Conservation (phyloP, 306 rosid genomes). For the Boehmeria nivea region DNA sequence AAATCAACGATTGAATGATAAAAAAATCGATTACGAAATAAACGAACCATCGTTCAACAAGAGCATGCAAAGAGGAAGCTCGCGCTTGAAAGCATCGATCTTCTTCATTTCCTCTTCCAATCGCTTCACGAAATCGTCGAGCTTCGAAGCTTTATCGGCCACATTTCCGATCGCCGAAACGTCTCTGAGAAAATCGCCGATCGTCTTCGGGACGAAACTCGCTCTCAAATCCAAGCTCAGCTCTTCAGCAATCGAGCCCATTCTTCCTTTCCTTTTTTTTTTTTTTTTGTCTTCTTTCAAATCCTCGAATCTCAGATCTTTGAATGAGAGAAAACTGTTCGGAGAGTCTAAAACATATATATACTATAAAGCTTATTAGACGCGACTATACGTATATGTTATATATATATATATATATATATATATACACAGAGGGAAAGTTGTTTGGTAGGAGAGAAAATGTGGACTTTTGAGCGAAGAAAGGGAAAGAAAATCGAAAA, state of each 20-base stretch:
- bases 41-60: constrained; percentile 74
- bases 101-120: constrained; percentile 75
- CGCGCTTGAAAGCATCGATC: constrained; percentile 91
- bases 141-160: constrained; percentile 34
- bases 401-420: not conserved
- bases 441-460: constrained; percentile 9
- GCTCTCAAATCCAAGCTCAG: constrained; percentile 78
- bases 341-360: constrained; percentile 4
- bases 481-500: not conserved
- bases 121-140: constrained; percentile 40
- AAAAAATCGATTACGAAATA: not conserved
- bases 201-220: constrained; percentile 58
- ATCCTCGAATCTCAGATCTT: constrained; percentile 13
- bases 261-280: not conserved
- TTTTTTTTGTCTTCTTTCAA: constrained; percentile 5
- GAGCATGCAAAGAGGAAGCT: constrained; percentile 88
- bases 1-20: not conserved
- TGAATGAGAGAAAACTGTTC: not conserved
- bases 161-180: constrained; percentile 33
- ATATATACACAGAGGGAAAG: constrained; percentile 10
- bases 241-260: constrained; percentile 74
- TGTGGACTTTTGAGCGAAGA: not conserved
- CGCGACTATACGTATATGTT: not conserved
- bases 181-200: constrained; percentile 53
- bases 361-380: not conserved